Percentiles rank a stretch among this genome's conserved stretches.
Evolutionary conservation across 1,139 yeast species (phyloP).

Genomic region (Williopsis jadinii): DNA sequence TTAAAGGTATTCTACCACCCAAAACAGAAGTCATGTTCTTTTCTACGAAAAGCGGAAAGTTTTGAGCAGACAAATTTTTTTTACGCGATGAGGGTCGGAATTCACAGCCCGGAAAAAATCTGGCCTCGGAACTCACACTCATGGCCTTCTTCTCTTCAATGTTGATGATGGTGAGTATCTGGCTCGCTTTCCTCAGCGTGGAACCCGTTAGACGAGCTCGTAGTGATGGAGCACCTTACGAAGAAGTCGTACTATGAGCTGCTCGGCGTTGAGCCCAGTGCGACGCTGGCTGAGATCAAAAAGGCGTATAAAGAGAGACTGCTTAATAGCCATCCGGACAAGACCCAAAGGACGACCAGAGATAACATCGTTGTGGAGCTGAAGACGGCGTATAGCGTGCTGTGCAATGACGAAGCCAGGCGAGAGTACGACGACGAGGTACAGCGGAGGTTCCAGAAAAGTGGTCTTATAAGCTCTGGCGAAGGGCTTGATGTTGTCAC

Average conservation of each 20-base stretch:
- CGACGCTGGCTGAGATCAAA: conserved; percentile 40
- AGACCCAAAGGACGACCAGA: conserved; percentile 26
- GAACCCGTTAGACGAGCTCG: too few relatives aligned
- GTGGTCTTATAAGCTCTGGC: conserved; percentile 47
- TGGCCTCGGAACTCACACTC: too few relatives aligned
- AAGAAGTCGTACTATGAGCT: conserved; percentile 39
- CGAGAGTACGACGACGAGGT: conserved; percentile 43
- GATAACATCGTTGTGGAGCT: conserved; percentile 34
- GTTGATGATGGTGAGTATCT: too few relatives aligned
- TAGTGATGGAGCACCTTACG: neutral
- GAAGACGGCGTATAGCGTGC: conserved; percentile 52
- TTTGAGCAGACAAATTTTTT: too few relatives aligned
- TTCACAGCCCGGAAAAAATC: too few relatives aligned
- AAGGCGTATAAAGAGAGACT: conserved; percentile 54
- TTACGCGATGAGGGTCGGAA: too few relatives aligned
- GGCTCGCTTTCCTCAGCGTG: too few relatives aligned
- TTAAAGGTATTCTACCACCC: too few relatives aligned
- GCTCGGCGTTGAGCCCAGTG: conserved; percentile 38
- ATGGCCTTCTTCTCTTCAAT: too few relatives aligned
- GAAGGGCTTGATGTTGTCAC: conserved; percentile 64
- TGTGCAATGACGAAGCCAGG: conserved; percentile 36
- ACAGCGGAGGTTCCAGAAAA: conserved; percentile 31
- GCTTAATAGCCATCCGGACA: conserved; percentile 74
- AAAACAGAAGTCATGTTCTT: too few relatives aligned
- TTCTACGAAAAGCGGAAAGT: too few relatives aligned